These are phyloP conservation scores for Mikania micrantha DNA, from an alignment of 129 eudicot genomes.

Conservation along the genomic window DNA sequence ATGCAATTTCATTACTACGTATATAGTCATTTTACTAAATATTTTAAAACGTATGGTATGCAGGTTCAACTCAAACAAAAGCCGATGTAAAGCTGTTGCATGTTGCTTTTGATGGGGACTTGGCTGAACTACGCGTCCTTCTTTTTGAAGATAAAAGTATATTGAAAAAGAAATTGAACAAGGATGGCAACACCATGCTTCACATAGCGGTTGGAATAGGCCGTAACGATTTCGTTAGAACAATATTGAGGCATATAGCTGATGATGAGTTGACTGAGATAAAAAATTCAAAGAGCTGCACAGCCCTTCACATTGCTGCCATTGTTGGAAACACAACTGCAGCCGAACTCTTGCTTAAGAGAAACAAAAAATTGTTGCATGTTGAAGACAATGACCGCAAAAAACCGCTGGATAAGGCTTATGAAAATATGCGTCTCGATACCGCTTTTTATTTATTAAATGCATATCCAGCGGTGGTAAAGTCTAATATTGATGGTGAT, in stretches of 20 bases:
- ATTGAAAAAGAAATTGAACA: neutral
- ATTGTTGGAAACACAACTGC: slow-evolving; percentile 9
- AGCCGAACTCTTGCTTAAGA: neutral
- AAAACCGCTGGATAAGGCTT: slow-evolving; percentile 2
- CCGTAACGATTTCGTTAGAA: neutral
- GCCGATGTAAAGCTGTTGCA: no score
- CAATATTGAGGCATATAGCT: neutral
- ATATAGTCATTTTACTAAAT: no score
- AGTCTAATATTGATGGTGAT: no score
- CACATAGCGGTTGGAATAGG: slow-evolving; percentile 5
- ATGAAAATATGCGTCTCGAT: slow-evolving; percentile 11
- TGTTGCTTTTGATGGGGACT: no score
- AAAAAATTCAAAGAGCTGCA: slow-evolving; percentile 3
- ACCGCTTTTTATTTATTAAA: slow-evolving; percentile 3
- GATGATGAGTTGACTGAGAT: neutral
- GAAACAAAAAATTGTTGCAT: neutral
- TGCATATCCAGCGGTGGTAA: no score
- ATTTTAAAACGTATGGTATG: no score
- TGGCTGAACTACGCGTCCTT: no score
- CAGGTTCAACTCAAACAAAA: no score
- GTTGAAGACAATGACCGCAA: neutral
- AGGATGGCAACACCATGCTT: slow-evolving; percentile 3
- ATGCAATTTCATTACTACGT: no score
- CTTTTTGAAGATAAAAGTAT: neutral
- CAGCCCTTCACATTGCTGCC: slow-evolving; percentile 15